A percentile compares a stretch with the other conserved stretches of the same genome.
These are phyloP conservation scores for Naganishia kalamii DNA, from an alignment of 768 basidiomycete genomes.

Conservation along the genomic window DNA sequence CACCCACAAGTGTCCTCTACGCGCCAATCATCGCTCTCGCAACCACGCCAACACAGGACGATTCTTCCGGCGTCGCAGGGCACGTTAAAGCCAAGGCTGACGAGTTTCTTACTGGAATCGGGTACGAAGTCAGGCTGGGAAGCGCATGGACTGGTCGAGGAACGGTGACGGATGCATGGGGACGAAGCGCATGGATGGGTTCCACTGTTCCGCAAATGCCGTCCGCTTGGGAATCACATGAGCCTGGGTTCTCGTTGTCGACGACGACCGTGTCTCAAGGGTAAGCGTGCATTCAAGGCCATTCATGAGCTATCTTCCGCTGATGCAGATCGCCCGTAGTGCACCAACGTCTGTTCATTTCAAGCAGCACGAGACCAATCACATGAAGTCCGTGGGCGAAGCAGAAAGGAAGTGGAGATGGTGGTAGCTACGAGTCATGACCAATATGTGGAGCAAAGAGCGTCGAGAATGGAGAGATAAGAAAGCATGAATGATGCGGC, in stretches of 20 bases:
- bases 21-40: conserved; percentile 6
- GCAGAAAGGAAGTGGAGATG: not conserved
- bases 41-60: not conserved
- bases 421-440: too few relatives aligned
- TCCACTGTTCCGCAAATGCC: not conserved
- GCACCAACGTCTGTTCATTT: not conserved
- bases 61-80: not conserved
- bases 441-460: too few relatives aligned
- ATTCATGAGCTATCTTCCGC: not conserved
- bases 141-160: conserved; percentile 1
- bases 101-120: not conserved
- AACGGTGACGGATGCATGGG: not conserved
- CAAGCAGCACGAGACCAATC: not conserved
- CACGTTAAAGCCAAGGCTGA: conserved; percentile 5
- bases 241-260: not conserved
- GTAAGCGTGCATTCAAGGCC: not conserved
- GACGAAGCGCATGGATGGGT: not conserved
- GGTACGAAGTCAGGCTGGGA: not conserved
- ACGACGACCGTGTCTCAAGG: not conserved
- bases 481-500: too few relatives aligned
- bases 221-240: not conserved
- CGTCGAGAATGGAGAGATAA: too few relatives aligned
- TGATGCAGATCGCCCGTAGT: not conserved
- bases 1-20: not conserved
- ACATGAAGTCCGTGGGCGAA: not conserved